Base-by-base conservation (phyloP, 148 eudicot species). In the Camellia lanceoleosa region DNA sequence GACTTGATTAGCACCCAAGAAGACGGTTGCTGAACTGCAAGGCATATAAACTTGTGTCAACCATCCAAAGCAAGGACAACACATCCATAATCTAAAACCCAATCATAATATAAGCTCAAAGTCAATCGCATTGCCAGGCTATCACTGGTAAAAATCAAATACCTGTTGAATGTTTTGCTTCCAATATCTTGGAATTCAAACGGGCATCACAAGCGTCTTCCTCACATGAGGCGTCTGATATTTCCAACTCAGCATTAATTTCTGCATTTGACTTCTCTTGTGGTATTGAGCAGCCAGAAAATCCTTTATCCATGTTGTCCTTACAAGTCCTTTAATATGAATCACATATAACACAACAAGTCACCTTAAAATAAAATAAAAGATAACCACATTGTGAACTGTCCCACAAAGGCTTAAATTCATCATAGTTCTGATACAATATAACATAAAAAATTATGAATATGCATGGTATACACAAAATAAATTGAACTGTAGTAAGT, bases 231-330 rank as follows among this genome's bases (percentile, higher is more conserved):
- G 73, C 89, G 82, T 96, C 99, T 77, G 99, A 93, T 88, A 96
- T 85, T 80, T 92, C 91, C 91, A 96, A 78, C 86, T 96, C 99
- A 23, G 89, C 90, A 84, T 96, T 96, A 73, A 96, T 93, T 67
- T 89, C 98, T 65, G 93, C 82, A 89, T 93, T 90, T 71, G 98
- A 91, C 87, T 89, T 96, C 90, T 92, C 98, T 91, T 96, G 99
- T 4, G 94, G 95, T 80, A 92, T 88, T 56, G 91, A 90, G 89
- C 99, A 96, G 79, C 90, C 91, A 77, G 94, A 93, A 82, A 91
- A 96, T 59, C 83, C 87, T 86, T 87, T 84, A 85, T 93, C 97
- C 82, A 80, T 82, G 80, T 92, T 96, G 83, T 96, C 98, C 87
- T 90, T 91, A 83, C 99, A 96, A 80, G 89, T 90, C 99, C 99